phyloP scores from a whole-genome alignment of 208 protist genomes.

The Vickermania ingenoplastis region DNA sequence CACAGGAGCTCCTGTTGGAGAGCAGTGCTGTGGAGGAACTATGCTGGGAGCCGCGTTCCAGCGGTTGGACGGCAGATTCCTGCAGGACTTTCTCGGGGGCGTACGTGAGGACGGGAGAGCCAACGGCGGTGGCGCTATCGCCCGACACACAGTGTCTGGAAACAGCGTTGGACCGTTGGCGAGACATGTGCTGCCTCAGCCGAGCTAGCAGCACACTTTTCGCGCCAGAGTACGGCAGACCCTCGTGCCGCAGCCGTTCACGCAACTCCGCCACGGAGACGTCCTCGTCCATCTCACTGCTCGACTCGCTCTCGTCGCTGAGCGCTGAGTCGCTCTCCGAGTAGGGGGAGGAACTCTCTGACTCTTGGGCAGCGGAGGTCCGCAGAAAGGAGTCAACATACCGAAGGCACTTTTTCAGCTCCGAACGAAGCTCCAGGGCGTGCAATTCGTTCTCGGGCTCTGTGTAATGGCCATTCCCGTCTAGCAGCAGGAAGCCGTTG shows the following conservation, averaged over 20 bases:
- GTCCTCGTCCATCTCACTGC: background rate
- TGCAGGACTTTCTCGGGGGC: too few species aligned
- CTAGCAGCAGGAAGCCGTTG: slow-evolving; percentile 45
- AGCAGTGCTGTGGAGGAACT: background rate
- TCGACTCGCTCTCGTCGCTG: background rate
- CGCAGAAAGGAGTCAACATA: slow-evolving; percentile 21
- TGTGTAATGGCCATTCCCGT: slow-evolving; percentile 37
- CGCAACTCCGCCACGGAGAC: slow-evolving; percentile 1
- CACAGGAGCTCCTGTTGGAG: background rate
- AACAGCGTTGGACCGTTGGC: background rate
- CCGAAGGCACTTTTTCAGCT: slow-evolving; percentile 27
- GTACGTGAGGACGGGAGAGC: too few species aligned
- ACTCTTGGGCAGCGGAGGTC: slow-evolving; percentile 1
- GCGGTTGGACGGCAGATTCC: too few species aligned
- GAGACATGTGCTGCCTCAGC: slow-evolving; percentile 5
- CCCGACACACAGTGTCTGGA: too few species aligned
- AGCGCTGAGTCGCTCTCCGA: background rate
- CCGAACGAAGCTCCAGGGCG: slow-evolving; percentile 18
- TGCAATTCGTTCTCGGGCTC: slow-evolving; percentile 34
- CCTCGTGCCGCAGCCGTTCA: slow-evolving; percentile 20
- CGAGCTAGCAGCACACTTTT: slow-evolving; percentile 43
- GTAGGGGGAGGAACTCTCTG: background rate
- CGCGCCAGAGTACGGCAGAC: slow-evolving; percentile 32
- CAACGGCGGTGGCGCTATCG: too few species aligned
- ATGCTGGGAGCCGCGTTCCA: too few species aligned